Evolutionary conservation across 257 asterid species (phyloP).

Genomic region (Schizonepeta tenuifolia): DNA sequence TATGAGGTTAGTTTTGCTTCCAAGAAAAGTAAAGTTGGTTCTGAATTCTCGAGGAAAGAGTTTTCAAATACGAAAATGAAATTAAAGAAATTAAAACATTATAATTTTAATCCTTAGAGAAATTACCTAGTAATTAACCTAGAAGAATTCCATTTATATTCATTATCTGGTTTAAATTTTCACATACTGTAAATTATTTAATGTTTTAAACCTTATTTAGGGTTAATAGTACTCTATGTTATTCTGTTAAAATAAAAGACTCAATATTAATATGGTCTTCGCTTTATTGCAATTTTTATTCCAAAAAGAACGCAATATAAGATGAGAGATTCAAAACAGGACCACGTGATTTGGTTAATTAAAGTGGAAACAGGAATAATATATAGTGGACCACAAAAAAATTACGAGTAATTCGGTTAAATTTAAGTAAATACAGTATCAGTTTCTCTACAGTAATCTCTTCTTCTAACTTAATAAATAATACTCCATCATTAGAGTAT

Average conservation of each 20-base stretch:
- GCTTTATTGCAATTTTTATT: too few relatives aligned
- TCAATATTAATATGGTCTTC: too few relatives aligned
- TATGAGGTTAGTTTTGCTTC: neutral
- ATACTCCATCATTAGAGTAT: neutral
- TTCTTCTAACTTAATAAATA: neutral
- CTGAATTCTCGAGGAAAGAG: neutral
- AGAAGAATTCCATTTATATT: neutral
- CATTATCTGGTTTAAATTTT: neutral
- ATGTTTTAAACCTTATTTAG: neutral
- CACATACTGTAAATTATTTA: too few relatives aligned
- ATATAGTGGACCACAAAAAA: neutral
- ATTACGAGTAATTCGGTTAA: neutral
- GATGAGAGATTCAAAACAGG: neutral
- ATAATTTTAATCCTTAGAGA: neutral
- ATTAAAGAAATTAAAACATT: neutral
- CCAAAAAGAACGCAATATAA: neutral
- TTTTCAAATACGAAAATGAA: neutral
- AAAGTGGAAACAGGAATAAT: conserved; percentile 33
- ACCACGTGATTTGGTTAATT: conserved; percentile 29
- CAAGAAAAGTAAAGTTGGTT: neutral
- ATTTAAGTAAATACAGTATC: neutral
- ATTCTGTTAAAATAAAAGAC: too few relatives aligned
- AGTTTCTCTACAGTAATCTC: neutral
- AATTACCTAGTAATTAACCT: too few relatives aligned
- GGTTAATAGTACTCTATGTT: neutral